These are phyloP conservation scores for Buddleja alternifolia DNA, from an alignment of 257 asterid genomes.

Conservation along the genomic window DNA sequence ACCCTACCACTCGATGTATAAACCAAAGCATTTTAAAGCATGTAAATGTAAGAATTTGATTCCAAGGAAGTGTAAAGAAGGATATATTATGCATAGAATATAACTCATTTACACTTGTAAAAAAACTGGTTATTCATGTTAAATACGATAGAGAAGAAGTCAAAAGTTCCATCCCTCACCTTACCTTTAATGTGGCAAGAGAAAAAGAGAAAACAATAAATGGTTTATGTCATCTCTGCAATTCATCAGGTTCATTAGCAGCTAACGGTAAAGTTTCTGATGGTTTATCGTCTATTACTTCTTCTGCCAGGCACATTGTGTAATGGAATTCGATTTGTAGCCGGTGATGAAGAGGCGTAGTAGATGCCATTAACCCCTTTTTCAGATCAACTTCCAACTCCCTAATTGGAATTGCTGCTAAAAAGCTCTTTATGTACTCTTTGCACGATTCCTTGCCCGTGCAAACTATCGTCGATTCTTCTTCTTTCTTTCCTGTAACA, in stretches of 20 bases:
- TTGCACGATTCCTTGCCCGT: slow-evolving; percentile 65
- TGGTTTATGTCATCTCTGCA: slow-evolving; percentile 21
- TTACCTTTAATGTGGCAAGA: neutral
- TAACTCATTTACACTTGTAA: slow-evolving; percentile 32
- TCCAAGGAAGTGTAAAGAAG: too few relatives aligned
- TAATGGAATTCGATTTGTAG: too few relatives aligned
- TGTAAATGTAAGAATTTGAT: too few relatives aligned
- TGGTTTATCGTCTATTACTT: slow-evolving; percentile 25
- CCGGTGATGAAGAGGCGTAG: slow-evolving; percentile 49
- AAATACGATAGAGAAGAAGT: neutral
- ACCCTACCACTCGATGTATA: too few relatives aligned
- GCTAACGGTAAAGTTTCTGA: slow-evolving; percentile 17
- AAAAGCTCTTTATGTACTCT: slow-evolving; percentile 68
- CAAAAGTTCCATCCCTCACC: slow-evolving; percentile 2
- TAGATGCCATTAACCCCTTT: slow-evolving; percentile 56
- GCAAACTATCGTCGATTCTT: slow-evolving; percentile 38
- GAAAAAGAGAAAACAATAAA: slow-evolving; percentile 10
- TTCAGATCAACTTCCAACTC: slow-evolving; percentile 62
- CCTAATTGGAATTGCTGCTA: slow-evolving; percentile 72
- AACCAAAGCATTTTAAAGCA: too few relatives aligned
- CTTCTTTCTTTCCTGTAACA: slow-evolving; percentile 26
- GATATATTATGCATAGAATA: too few relatives aligned
- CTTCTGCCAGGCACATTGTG: neutral
- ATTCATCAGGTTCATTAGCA: slow-evolving; percentile 28
- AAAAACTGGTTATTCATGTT: slow-evolving; percentile 29